These are phyloP conservation scores for Trichocomaceae sp. DNA, from an alignment of 2,329 filamentous ascomycete genomes.

Conservation along the genomic window DNA sequence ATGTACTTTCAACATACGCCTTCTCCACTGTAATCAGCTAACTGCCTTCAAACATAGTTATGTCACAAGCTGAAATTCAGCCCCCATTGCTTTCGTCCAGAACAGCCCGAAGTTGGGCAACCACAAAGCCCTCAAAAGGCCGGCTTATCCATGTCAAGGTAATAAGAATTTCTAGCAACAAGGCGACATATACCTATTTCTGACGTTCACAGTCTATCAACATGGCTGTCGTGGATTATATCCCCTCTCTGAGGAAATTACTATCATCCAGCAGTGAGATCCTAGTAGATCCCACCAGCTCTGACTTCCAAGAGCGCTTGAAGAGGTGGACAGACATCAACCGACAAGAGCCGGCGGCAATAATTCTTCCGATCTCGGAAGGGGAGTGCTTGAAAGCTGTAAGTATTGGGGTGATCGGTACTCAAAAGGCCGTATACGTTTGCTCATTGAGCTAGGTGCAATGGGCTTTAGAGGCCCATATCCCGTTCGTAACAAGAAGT, in stretches of 20 bases:
- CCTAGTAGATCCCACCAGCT: neutral
- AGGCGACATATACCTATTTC: too few relatives aligned
- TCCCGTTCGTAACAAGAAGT: constrained; percentile 2
- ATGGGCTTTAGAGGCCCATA: neutral
- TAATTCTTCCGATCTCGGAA: constrained; percentile 1
- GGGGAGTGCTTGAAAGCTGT: neutral
- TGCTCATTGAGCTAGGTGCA: neutral
- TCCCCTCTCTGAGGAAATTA: neutral
- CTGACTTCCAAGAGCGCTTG: neutral
- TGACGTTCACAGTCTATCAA: too few relatives aligned
- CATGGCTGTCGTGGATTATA: neutral
- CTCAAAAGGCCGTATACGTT: neutral
- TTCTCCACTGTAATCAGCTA: too few relatives aligned
- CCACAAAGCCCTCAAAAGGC: too few relatives aligned
- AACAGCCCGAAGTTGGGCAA: too few relatives aligned
- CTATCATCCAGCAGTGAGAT: neutral
- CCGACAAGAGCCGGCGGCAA: neutral
- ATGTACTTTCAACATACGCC: too few relatives aligned
- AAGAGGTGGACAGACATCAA: constrained; percentile 5
- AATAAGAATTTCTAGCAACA: too few relatives aligned
- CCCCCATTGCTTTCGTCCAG: too few relatives aligned
- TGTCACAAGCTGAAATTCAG: too few relatives aligned
- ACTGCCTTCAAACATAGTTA: too few relatives aligned
- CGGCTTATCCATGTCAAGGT: too few relatives aligned
- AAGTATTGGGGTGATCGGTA: neutral